Evolutionary conservation across 768 basidiomycete genomes (phyloP).

Genomic region (Tubosaeta brunneosetosa): DNA sequence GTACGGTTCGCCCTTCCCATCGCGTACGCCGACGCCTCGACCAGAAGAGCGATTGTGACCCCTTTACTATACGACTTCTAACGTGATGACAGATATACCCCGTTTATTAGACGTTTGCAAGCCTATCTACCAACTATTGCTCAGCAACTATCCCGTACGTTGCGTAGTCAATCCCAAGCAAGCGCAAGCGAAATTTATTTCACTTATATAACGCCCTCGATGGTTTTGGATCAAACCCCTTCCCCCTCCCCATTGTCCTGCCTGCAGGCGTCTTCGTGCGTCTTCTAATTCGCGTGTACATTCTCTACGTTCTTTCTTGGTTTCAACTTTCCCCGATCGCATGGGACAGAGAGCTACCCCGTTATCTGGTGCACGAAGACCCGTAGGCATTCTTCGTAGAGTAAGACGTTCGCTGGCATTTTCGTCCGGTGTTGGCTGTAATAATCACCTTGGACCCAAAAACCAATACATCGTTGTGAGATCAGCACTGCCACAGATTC

Average conservation of each 20-base stretch:
- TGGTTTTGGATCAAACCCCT: slow-evolving; percentile 22
- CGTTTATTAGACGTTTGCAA: slow-evolving; percentile 31
- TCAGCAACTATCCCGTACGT: slow-evolving; percentile 21
- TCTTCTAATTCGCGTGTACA: slow-evolving; percentile 11
- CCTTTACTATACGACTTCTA: slow-evolving; percentile 32
- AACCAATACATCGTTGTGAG: slow-evolving; percentile 5
- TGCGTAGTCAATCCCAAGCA: slow-evolving; percentile 24
- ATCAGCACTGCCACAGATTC: slow-evolving; percentile 22
- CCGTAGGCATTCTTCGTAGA: slow-evolving; percentile 20
- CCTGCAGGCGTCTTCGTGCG: slow-evolving; percentile 19
- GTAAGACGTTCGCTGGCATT: slow-evolving; percentile 26
- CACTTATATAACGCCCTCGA: slow-evolving; percentile 31
- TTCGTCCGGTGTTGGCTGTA: slow-evolving; percentile 28
- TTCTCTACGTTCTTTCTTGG: slow-evolving; percentile 23
- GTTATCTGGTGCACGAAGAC: slow-evolving; percentile 15
- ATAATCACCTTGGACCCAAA: slow-evolving; percentile 18
- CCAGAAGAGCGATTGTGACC: slow-evolving; percentile 31
- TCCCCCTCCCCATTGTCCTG: slow-evolving; percentile 16
- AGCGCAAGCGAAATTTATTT: slow-evolving; percentile 33
- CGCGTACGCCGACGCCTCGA: slow-evolving; percentile 44
- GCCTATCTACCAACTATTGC: slow-evolving; percentile 31
- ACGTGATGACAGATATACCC: slow-evolving; percentile 33
- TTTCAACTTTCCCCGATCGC: slow-evolving; percentile 12
- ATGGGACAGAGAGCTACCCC: slow-evolving; percentile 14
- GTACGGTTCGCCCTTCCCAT: slow-evolving; percentile 47